Base-by-base conservation (phyloP, 2,329 filamentous ascomycete species). In the Graphilbum sp. region DNA sequence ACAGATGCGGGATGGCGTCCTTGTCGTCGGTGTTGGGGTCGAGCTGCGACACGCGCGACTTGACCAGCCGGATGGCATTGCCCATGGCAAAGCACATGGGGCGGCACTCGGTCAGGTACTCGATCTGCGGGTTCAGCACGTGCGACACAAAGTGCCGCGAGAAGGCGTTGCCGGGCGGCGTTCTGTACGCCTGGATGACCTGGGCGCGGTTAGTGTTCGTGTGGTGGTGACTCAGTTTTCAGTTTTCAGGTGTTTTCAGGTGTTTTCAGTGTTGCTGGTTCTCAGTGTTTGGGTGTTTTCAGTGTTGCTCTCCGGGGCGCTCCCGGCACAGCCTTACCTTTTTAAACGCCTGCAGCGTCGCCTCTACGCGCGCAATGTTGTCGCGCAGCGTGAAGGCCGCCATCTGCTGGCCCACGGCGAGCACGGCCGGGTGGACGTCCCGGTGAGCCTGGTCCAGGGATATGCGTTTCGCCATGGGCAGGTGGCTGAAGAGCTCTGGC, bases 11-110 rank as follows among this genome's bases (percentile, higher is more conserved):
- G 61, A 94, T 95, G 20, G 87, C 87, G 35, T 83, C 75, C 17
- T 73, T 62, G 54, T 98, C 88, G 23, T 83, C 75, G 2, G 79
- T 72, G 48, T 87, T 81, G 31, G 88, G 85, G 50, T 95, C 86
- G 41, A 95, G 78, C 49, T 85, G 85, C 50, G 84, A 81, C 53
- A 98, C 88, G 51, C 85, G 75, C 35, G 94, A 74, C 64, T 98
- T 98, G 36, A 98, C 69, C 68, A 86, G 88, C 39, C 90, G 75
- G 53, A 98, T 93, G 27, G 86, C 86, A 56, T 96, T 98, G 43
- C 90, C 90, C 78, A 96, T 94, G 44, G 84, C 85, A 58, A 94
- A 90, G 47, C 84, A 92, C 60, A 98, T 82, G 25, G 90, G 87
- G n/a, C 90, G 78, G 53, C 87, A 95, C 47, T 85, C 85, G 43